Evolutionary conservation across 225 moss, liverwort and hornwort genomes (phyloP).

Genomic region (Bryum argenteum): DNA sequence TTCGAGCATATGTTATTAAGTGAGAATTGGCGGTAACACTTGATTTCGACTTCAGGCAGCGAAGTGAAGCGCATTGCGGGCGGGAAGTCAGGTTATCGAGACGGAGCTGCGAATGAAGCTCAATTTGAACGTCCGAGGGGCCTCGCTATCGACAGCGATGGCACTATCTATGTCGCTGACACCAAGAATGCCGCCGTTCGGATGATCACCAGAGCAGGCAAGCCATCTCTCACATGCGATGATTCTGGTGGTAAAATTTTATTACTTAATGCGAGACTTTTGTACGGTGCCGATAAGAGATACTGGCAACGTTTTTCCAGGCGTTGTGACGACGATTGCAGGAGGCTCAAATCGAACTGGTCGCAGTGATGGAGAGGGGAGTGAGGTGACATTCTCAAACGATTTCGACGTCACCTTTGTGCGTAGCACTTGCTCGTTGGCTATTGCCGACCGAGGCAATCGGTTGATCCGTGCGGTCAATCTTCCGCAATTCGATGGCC

Average conservation of each 20-base stretch:
- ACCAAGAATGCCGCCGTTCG: constrained; percentile 56
- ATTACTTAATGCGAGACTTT: too few relatives aligned
- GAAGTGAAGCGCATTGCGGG: constrained; percentile 37
- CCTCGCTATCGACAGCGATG: constrained; percentile 60
- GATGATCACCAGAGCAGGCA: constrained; percentile 57
- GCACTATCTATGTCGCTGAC: constrained; percentile 73
- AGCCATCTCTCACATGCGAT: not conserved
- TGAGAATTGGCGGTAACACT: not conserved
- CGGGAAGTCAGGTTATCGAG: constrained; percentile 57
- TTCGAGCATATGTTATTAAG: not conserved
- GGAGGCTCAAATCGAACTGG: constrained; percentile 70
- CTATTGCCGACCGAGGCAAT: constrained; percentile 63
- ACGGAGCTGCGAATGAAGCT: constrained; percentile 51
- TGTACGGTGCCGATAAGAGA: too few relatives aligned
- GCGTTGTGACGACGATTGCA: constrained; percentile 67
- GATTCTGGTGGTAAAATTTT: not conserved
- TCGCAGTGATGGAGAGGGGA: constrained; percentile 66
- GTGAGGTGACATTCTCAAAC: constrained; percentile 54
- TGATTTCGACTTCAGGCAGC: constrained; percentile 37
- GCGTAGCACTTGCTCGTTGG: constrained; percentile 52
- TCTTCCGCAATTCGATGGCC: constrained; percentile 53
- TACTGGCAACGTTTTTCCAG: constrained; percentile 37
- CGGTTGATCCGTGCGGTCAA: constrained; percentile 58
- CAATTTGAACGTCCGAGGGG: constrained; percentile 60
- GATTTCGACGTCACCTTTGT: constrained; percentile 63